Evolutionary conservation across 768 basidiomycete species (phyloP).

Genomic region (Amanita exitialis): DNA sequence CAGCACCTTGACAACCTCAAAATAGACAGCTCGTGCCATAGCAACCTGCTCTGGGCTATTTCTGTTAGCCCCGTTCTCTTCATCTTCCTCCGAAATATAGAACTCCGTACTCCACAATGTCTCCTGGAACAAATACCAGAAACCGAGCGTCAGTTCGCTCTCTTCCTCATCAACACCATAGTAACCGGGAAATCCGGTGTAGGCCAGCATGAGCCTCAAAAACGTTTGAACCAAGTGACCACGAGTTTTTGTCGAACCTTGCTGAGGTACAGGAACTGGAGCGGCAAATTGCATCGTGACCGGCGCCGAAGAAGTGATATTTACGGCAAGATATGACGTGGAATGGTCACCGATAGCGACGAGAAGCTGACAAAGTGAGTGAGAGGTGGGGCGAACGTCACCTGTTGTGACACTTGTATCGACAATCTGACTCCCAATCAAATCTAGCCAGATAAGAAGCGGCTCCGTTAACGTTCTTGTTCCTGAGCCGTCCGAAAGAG

Average conservation of each 20-base stretch:
- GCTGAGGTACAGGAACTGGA: conserved; percentile 9
- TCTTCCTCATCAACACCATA: conserved; percentile 82
- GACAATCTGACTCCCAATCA: conserved; percentile 38
- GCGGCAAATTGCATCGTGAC: conserved; percentile 20
- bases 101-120: conserved; percentile 66
- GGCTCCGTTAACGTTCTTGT: conserved; percentile 74
- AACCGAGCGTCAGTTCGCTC: conserved; percentile 78
- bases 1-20: conserved; percentile 63
- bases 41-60: conserved; percentile 27
- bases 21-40: conserved; percentile 69
- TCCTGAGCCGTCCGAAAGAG: conserved; percentile 62
- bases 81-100: conserved; percentile 23
- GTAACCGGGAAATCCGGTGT: conserved; percentile 63
- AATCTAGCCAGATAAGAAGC: conserved; percentile 68
- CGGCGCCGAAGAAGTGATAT: conserved; percentile 41
- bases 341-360: conserved; percentile 83
- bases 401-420: conserved; percentile 25
- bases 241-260: conserved; percentile 22
- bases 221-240: conserved; percentile 58
- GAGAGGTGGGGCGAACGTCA: conserved; percentile 45
- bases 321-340: conserved; percentile 59
- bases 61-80: conserved; percentile 12
- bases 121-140: conserved; percentile 91
- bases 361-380: conserved; percentile 73
- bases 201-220: conserved; percentile 58